Evolutionary conservation across 2,329 filamentous ascomycete genomes (phyloP).

Genomic region (Alternaria arbusti): DNA sequence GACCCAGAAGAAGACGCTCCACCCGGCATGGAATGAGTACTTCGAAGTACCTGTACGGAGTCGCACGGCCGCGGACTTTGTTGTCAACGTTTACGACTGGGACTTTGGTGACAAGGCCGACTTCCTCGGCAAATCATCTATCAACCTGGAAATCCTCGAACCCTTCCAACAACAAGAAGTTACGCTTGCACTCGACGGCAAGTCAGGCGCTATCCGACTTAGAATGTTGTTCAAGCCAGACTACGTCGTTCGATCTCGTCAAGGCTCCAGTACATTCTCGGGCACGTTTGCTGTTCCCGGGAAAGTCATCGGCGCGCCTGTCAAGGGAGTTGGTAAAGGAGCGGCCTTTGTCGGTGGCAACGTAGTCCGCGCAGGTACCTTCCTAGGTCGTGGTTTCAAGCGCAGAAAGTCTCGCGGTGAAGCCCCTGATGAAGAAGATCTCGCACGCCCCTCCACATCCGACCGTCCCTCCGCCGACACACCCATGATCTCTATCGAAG

Average conservation of each 20-base stretch:
- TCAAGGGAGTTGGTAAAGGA: conserved; percentile 87
- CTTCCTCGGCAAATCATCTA: conserved; percentile 76
- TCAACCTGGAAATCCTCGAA: conserved; percentile 80
- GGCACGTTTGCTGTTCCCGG: conserved; percentile 87
- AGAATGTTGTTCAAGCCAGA: conserved; percentile 91
- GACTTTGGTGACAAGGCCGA: conserved; percentile 97
- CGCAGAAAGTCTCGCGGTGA: conserved; percentile 67
- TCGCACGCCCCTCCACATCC: conserved; percentile 53
- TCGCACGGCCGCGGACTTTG: conserved; percentile 82
- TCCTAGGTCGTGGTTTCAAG: conserved; percentile 84
- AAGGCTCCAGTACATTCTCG: conserved; percentile 91
- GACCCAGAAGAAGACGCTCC: conserved; percentile 93
- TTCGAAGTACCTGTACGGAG: conserved; percentile 86
- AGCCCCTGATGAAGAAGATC: conserved; percentile 47
- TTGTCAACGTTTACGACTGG: conserved; percentile 87
- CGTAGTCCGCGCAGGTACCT: conserved; percentile 88
- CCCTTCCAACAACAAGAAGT: conserved; percentile 84
- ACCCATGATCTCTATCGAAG: conserved; percentile 43
- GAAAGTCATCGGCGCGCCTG: conserved; percentile 91
- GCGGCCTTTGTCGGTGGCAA: conserved; percentile 74
- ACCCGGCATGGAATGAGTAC: conserved; percentile 94
- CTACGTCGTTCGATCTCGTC: conserved; percentile 84
- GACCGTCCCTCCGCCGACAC: conserved; percentile 39
- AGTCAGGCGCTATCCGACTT: conserved; percentile 82
- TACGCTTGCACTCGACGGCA: conserved; percentile 79